Evolutionary conservation across 306 rosid species (phyloP).

Genomic region (Clitoria ternatea): DNA sequence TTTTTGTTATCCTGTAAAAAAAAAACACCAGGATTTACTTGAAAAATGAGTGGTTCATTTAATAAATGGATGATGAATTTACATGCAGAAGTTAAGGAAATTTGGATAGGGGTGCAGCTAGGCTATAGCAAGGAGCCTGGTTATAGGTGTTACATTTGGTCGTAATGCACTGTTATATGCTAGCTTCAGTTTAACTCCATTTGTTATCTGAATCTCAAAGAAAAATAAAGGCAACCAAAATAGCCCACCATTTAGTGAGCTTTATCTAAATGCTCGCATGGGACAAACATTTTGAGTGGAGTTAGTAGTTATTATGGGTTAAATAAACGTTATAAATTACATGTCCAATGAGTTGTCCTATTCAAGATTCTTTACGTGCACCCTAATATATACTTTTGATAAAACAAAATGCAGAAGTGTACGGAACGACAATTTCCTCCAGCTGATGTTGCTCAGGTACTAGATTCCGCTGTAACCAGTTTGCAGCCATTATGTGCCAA

Average conservation of each 20-base stretch:
- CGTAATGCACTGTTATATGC: background rate
- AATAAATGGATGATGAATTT: background rate
- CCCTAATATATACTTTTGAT: slow-evolving; percentile 6
- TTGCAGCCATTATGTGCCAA: slow-evolving; percentile 74
- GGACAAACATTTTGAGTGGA: background rate
- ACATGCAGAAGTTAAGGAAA: background rate
- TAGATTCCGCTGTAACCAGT: slow-evolving; percentile 77
- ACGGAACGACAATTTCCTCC: slow-evolving; percentile 94
- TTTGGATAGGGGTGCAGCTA: background rate
- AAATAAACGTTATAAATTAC: slow-evolving; percentile 4
- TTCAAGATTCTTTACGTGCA: slow-evolving; percentile 16
- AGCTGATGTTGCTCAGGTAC: slow-evolving; percentile 74
- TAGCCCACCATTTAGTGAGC: background rate
- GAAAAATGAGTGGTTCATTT: background rate
- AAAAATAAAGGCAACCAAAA: background rate
- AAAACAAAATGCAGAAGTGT: slow-evolving; percentile 72
- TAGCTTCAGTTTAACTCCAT: background rate
- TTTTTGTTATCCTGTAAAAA: background rate
- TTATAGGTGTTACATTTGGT: background rate
- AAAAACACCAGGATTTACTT: background rate
- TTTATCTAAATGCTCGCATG: background rate
- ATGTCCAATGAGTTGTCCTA: background rate
- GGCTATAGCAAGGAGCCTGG: background rate
- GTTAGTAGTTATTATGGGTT: background rate
- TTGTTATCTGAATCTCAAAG: background rate